Percentiles rank a stretch among this genome's conserved stretches.
Evolutionary conservation across 371 early-diverging fungal genomes (phyloP).

Genomic region (Catenaria anguillulae): DNA sequence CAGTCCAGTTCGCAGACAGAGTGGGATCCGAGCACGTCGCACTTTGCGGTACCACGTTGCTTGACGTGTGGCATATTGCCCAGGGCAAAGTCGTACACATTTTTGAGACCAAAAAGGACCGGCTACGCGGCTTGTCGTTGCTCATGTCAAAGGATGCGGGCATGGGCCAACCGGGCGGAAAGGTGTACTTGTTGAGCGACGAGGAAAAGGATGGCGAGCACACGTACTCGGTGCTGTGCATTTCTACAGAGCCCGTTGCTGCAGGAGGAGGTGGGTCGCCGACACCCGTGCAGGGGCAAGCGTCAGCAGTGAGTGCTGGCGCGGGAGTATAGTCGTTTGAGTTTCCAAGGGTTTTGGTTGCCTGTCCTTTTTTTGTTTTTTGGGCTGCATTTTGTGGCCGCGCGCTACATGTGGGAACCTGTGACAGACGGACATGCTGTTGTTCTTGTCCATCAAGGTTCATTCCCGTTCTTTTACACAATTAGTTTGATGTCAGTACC

Average conservation of each 20-base stretch:
- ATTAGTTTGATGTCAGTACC: too few relatives aligned
- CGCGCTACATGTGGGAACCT: too few relatives aligned
- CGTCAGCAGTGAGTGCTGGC: too few relatives aligned
- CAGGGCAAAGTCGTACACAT: conserved; percentile 35
- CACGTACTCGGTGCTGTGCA: conserved; percentile 5
- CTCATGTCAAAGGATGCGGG: neutral
- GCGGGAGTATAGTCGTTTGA: too few relatives aligned
- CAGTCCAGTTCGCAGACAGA: conserved; percentile 7
- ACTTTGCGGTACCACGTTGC: conserved; percentile 23
- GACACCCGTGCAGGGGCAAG: too few relatives aligned
- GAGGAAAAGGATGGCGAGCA: conserved; percentile 7
- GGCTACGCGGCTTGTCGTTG: conserved; percentile 18
- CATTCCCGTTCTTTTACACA: too few relatives aligned
- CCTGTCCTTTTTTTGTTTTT: too few relatives aligned
- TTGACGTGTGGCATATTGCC: conserved; percentile 24
- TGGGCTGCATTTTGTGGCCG: too few relatives aligned
- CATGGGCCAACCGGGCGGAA: neutral
- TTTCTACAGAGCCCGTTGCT: neutral
- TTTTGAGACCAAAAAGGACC: conserved; percentile 34
- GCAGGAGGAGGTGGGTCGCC: too few relatives aligned
- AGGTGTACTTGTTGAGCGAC: neutral
- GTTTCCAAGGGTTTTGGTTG: too few relatives aligned
- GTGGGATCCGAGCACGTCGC: conserved; percentile 25
- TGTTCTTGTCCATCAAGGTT: too few relatives aligned
- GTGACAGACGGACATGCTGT: too few relatives aligned